These are phyloP conservation scores for Synchytrium microbalum DNA, from an alignment of 371 early-diverging fungal genomes.

Conservation along the genomic window DNA sequence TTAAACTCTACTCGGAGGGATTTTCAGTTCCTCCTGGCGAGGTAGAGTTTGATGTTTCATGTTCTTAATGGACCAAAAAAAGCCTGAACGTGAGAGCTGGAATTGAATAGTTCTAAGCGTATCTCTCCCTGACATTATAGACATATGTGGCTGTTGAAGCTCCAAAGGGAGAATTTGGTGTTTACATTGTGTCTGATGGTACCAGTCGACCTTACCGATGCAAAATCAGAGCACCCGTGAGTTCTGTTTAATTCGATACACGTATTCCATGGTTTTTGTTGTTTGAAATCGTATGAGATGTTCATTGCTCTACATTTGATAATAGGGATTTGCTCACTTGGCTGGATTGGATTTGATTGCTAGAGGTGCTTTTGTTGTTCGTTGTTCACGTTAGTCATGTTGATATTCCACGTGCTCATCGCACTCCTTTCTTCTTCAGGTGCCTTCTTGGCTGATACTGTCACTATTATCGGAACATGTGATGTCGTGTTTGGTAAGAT, in stretches of 20 bases:
- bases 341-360: conserved; percentile 85
- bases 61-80: neutral
- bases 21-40: conserved; percentile 93
- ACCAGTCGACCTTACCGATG: conserved; percentile 93
- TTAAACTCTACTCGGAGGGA: conserved; percentile 96
- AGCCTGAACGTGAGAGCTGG: neutral
- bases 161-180: conserved; percentile 95
- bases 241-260: no score
- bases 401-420: no score
- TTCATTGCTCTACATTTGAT: no score
- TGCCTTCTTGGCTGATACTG: conserved; percentile 91
- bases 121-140: conserved; percentile 14
- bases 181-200: conserved; percentile 81
- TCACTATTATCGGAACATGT: conserved; percentile 84
- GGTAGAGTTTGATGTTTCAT: conserved; percentile 18
- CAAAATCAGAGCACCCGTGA: conserved; percentile 86
- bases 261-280: no score
- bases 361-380: conserved; percentile 38
- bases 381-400: no score
- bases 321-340: conserved; percentile 82
- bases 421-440: no score
- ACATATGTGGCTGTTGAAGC: conserved; percentile 96
- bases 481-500: conserved; percentile 89
- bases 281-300: no score
- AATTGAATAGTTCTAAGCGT: neutral